Conservation (phyloP, 305 asterid species). For the Ajuga reptans region DNA sequence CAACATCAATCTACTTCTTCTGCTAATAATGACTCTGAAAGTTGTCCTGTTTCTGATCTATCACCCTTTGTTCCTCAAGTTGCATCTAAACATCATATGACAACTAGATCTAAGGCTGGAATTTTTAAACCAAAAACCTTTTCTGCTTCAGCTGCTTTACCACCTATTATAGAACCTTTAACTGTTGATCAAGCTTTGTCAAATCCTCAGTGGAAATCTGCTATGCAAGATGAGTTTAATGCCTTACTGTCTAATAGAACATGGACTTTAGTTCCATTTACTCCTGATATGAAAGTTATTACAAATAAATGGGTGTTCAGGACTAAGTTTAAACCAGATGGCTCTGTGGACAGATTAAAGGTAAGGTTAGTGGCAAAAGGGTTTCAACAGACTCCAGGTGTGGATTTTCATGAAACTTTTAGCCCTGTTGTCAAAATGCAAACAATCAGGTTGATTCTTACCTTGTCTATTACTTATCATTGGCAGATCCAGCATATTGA, state of each 20-base stretch:
- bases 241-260: not conserved
- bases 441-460: no score
- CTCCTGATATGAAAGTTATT: not conserved
- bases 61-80: no score
- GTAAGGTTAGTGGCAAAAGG: not conserved
- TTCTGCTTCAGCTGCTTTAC: no score
- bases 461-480: no score
- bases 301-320: not conserved
- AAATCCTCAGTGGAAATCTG: not conserved
- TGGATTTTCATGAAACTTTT: not conserved
- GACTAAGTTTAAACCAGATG: not conserved
- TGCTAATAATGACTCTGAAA: no score
- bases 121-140: not conserved
- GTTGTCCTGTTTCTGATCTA: no score
- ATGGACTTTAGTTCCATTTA: not conserved
- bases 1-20: no score
- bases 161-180: no score
- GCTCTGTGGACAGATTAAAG: not conserved
- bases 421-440: no score
- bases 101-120: not conserved
- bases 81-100: not conserved
- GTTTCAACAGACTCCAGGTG: not conserved
- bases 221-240: not conserved
- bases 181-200: accelerated
- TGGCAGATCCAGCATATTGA: no score